Base-by-base conservation (phyloP, 495 filamentous ascomycete species). In the Hamigera avellanea region DNA sequence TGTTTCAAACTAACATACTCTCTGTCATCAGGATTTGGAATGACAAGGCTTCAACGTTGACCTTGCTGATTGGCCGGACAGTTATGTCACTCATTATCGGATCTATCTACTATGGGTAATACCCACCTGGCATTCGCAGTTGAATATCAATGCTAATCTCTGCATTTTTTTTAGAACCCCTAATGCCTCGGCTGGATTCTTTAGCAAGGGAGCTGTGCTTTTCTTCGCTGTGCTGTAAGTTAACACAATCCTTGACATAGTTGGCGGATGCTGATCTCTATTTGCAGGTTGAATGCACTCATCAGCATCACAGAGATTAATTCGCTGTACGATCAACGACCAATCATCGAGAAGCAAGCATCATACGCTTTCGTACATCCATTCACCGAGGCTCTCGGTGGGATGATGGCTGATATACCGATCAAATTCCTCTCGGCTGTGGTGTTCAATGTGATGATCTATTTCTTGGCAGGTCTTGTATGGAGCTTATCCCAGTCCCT, bases 181-280 rank as follows among this genome's bases (percentile, higher is more conserved):
- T 17, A 61, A 33, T 64, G 70, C 43, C 75, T 80, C 36, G 43
- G 61, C 41, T 69, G 75, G 59, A 2, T 91, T 95, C 57, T 93
- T 78, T 63, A 74, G 76, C 46, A 75, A 84, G 43, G 86, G 83
- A 14, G 83, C 83, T 37, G 70, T 91, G 7, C 63, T 95, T 15
- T 96, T 93, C 72, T 95, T 95, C 49, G 81, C 86, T 35, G 78
- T 91, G 42, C 64, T 94, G 44, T 91, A 63, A 83, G 88, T 56
- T 10, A 50, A 62, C 37, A 54, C 56, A 3, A 64, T 65, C 25
- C 25, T 26, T 26, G 25, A 12, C 25, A 7, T 26, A 7, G 12
- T 7, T 7, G 25, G 12, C 12, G 12, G 7, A 26, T 26, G 25
- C 25, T 26, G 25, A 26, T 12, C 12, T 26, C 7, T n/a, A n/a